Percentiles rank a stretch among this genome's conserved stretches.
phyloP scores from a whole-genome alignment of 192 early-diverging fungal genomes.

The Gonapodya prolifera region DNA sequence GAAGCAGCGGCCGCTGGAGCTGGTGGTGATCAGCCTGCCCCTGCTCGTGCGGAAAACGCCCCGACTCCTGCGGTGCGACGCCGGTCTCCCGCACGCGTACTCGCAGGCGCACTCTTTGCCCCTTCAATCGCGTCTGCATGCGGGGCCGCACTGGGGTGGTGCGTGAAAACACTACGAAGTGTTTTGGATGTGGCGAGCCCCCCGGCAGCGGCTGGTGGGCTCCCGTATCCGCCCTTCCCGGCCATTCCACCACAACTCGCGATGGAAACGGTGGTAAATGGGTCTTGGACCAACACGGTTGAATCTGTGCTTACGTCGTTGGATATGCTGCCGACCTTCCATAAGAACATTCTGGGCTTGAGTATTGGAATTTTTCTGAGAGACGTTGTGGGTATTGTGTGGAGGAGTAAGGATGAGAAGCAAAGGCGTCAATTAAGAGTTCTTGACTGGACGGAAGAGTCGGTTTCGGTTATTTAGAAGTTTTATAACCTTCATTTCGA shows the following conservation, averaged over 20 bases:
- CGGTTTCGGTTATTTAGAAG: neutral
- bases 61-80: neutral
- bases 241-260: neutral
- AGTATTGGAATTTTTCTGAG: neutral
- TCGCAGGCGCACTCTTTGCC: neutral
- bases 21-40: no score
- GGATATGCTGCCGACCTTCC: neutral
- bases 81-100: neutral
- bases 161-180: neutral
- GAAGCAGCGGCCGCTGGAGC: no score
- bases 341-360: neutral
- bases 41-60: no score
- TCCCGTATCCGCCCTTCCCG: neutral
- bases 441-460: no score
- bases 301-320: neutral
- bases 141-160: neutral
- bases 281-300: neutral
- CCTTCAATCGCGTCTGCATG: neutral
- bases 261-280: neutral
- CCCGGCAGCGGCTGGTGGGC: no score
- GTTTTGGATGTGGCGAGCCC: neutral
- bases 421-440: neutral
- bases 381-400: neutral
- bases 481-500: no score
- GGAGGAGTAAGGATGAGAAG: neutral